Base-by-base conservation (phyloP, 805 yeast species). In the Scheffersomyces stipitis region DNA sequence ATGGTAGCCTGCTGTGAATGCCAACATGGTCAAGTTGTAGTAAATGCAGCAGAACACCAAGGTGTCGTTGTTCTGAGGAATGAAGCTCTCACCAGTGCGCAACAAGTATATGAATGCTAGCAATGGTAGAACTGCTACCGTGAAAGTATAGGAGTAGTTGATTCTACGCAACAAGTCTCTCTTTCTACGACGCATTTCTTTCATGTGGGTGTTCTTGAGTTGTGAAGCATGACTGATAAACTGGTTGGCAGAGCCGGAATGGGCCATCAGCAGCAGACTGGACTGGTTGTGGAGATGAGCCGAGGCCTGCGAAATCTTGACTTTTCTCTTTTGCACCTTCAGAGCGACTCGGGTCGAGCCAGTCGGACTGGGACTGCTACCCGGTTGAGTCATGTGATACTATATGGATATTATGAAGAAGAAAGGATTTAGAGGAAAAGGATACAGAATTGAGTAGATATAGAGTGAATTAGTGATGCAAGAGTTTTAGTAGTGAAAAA, bases 1-100 rank as follows among this genome's bases (percentile, higher is more conserved):
- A 52, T 69, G 75, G 48, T 69, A 69, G 2, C 73, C 74, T 7
- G 60, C 42, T 4, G 71, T 62, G 48, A 69, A 68, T n/a, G 71
- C 62, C 28, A 69, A 45, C 38, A 68, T 38, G 13, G 72, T 62
- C 39, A 63, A 30, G 46, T 64, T 52, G 47, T 57, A 66, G 45
- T 69, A 69, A 14, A 53, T 28, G 18, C 56, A 43, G 9, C 59
- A 41, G 34, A 67, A 62, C 43, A 56, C 49, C 13, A 66, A 40
- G 3, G 71, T 65, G n/a, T 23, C 18, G 10, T 35, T n/a, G 4
- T 59, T 58, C 4, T 26, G 29, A 1, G 72, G 70, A 5, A 64
- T 26, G 3, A 65, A 33, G 7, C 57, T 38, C 28, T 43, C 38
- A 12, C 48, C 31, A 31, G 36, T 34, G 22, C 52, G 42, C 31